Evolutionary conservation across 2,329 filamentous ascomycete species (phyloP).

Genomic region (Neoscytalidium dimidiatum): DNA sequence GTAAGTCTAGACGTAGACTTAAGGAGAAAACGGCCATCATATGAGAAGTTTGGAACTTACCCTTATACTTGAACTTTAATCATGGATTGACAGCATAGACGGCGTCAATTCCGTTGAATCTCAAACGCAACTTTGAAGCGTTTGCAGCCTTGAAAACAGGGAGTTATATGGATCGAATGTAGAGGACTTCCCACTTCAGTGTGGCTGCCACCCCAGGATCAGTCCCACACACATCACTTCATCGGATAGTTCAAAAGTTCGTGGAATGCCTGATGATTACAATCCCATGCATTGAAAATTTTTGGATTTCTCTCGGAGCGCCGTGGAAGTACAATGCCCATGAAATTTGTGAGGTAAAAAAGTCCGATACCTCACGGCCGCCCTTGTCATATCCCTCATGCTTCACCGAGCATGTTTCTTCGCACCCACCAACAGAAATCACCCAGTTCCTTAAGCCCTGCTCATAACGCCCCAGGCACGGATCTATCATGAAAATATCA

Average conservation of each 20-base stretch:
- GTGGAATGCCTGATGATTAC: conserved; percentile 16
- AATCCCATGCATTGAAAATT: conserved; percentile 41
- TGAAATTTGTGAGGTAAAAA: conserved; percentile 20
- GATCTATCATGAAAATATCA: conserved; percentile 25
- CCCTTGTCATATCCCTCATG: conserved; percentile 21
- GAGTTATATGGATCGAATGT: background rate
- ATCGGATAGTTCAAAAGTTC: background rate
- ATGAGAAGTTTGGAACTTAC: too few species aligned
- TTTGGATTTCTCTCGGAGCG: conserved; percentile 45
- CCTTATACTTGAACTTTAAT: background rate
- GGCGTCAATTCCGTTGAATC: too few species aligned
- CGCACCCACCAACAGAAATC: conserved; percentile 23
- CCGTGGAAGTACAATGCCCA: conserved; percentile 38
- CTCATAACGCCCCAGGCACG: conserved; percentile 46
- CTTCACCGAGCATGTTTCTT: conserved; percentile 15
- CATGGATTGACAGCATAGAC: too few species aligned
- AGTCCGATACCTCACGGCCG: conserved; percentile 20
- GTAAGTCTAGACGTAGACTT: too few species aligned
- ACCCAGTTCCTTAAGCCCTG: conserved; percentile 40
- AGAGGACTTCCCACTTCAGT: too few species aligned
- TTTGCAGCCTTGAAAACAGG: background rate
- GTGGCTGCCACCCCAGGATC: too few species aligned
- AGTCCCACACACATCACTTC: background rate
- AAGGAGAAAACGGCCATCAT: background rate
- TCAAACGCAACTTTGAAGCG: too few species aligned